phyloP scores from a whole-genome alignment of 2,329 filamentous ascomycete genomes.

The Epichloe uncinata region DNA sequence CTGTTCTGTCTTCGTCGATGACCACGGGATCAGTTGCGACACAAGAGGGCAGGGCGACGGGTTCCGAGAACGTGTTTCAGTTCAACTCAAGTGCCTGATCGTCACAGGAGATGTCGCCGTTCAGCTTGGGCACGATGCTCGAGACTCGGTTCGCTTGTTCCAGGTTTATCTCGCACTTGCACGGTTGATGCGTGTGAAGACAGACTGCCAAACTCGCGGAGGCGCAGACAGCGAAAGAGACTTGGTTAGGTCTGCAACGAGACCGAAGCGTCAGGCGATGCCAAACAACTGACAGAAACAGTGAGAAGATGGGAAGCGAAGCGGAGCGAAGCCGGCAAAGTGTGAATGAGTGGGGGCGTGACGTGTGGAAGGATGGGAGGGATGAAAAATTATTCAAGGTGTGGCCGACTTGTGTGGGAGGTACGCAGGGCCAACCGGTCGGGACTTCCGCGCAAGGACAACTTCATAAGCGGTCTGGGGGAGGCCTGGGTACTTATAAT shows the following conservation, averaged over 20 bases:
- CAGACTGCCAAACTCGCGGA: conserved; percentile 4
- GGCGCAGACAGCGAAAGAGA: conserved; percentile 5
- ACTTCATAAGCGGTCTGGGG: conserved; percentile 37
- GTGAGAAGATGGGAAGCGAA: conserved; percentile 10
- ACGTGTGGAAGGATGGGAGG: conserved; percentile 13
- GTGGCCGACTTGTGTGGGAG: conserved; percentile 33
- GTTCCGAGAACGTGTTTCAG: conserved; percentile 30
- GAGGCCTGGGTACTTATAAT: conserved; percentile 44
- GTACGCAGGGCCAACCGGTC: conserved; percentile 41
- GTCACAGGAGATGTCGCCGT: conserved; percentile 14
- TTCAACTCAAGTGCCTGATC: conserved; percentile 20
- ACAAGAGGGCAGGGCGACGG: conserved; percentile 17
- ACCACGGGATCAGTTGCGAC: conserved; percentile 22
- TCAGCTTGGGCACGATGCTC: conserved; percentile 7
- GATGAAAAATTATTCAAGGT: conserved; percentile 21
- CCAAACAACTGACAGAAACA: conserved; percentile 9
- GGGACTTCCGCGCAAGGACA: conserved; percentile 40
- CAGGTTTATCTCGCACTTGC: conserved; percentile 5
- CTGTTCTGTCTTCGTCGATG: conserved; percentile 21
- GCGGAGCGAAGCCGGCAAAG: conserved; percentile 9
- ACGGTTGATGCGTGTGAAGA: conserved; percentile 2
- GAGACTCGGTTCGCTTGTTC: conserved; percentile 8
- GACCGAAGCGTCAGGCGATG: conserved; percentile 9
- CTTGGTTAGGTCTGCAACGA: conserved; percentile 4
- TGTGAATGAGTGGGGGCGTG: conserved; percentile 18